These are phyloP conservation scores for Penicillium chermesinum DNA, from an alignment of 495 filamentous ascomycete genomes.

Conservation along the genomic window DNA sequence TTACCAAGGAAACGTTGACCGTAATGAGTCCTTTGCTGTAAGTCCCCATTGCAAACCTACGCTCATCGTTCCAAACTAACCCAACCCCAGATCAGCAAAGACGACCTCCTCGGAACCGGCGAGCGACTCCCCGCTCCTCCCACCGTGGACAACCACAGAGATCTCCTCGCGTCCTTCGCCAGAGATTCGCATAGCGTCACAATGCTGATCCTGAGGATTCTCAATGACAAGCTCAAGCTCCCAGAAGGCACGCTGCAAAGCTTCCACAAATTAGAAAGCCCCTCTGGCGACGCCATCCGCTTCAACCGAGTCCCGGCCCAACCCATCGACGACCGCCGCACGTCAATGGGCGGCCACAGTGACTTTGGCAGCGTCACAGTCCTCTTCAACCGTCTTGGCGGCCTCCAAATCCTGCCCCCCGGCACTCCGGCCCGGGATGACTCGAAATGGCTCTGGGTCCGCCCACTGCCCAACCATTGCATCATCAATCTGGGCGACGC, in stretches of 20 bases:
- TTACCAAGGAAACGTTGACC: neutral
- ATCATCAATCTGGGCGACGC: constrained; percentile 41
- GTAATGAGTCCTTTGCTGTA: constrained; percentile 1
- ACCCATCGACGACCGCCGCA: neutral
- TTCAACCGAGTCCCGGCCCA: constrained; percentile 2
- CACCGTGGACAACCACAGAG: neutral
- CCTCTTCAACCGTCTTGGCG: constrained; percentile 30
- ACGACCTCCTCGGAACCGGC: constrained; percentile 3
- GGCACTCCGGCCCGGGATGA: neutral
- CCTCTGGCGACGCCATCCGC: constrained; percentile 1
- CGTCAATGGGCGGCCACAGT: constrained; percentile 16
- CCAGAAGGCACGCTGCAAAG: neutral
- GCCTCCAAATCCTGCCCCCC: constrained; percentile 25
- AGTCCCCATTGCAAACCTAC: constrained; percentile 1
- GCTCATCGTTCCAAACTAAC: constrained; percentile 4
- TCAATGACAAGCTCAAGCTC: constrained; percentile 3
- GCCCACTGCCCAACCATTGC: constrained; percentile 26
- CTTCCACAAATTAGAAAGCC: neutral
- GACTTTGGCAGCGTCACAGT: constrained; percentile 32
- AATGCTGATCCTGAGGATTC: neutral
- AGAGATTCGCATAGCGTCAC: neutral
- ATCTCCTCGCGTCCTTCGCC: neutral
- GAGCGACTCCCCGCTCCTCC: neutral
- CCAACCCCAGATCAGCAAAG: constrained; percentile 5
- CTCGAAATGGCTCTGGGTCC: constrained; percentile 30